phyloP scores from a whole-genome alignment of 139 green algal genomes.

The Chlamydomonas sp. region DNA sequence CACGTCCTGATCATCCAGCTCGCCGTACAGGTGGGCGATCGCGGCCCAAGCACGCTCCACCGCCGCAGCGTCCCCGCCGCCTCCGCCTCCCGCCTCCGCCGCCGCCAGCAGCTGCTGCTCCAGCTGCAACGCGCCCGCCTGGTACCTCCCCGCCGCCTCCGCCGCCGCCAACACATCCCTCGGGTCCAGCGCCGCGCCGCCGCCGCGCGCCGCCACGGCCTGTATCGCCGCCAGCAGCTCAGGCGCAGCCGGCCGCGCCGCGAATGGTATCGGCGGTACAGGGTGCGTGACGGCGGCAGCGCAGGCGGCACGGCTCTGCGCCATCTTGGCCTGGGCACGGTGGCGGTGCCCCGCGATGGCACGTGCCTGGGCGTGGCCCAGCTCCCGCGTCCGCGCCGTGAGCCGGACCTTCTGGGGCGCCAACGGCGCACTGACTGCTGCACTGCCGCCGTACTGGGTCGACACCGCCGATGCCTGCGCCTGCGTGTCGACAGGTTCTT shows the following conservation, averaged over 20 bases:
- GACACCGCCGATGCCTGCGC: no score
- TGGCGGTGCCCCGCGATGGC: background rate
- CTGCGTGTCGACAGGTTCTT: no score
- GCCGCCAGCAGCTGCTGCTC: background rate
- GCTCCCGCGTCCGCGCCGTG: no score
- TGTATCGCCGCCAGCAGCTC: conserved; percentile 19
- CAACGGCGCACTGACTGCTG: no score
- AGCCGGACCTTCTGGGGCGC: no score
- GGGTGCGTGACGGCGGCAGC: background rate
- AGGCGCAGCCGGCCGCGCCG: background rate
- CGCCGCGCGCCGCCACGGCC: conserved; percentile 11
- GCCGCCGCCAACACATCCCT: conserved; percentile 23
- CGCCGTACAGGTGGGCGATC: conserved; percentile 5
- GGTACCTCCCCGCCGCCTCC: background rate
- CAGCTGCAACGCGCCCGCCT: conserved; percentile 14
- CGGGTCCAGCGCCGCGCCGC: conserved; percentile 6
- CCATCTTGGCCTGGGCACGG: background rate
- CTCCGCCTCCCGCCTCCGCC: background rate
- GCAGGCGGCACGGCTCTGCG: background rate
- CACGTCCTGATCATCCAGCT: conserved; percentile 29
- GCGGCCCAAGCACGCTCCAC: background rate
- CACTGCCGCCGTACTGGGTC: no score
- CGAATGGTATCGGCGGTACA: conserved; percentile 23
- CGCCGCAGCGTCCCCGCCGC: background rate
- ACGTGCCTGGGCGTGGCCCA: no score